Percentiles rank a stretch among this genome's conserved stretches.
phyloP scores from a whole-genome alignment of 2,329 filamentous ascomycete genomes.

The Neurospora sp. region DNA sequence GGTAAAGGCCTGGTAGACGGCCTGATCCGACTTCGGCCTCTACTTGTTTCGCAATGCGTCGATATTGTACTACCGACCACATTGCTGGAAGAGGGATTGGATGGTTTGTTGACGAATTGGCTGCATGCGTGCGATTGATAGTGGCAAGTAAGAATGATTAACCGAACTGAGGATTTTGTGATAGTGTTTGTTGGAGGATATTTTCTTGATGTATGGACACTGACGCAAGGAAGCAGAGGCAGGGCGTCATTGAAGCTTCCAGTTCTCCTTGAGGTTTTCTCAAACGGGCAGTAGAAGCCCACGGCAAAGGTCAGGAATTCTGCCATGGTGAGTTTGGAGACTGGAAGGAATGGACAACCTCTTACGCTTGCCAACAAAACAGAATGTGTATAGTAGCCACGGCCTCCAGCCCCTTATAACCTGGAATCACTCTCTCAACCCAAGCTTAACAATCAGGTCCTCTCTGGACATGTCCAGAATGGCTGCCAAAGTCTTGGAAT shows the following conservation, averaged over 20 bases:
- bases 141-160: not conserved
- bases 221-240: not conserved
- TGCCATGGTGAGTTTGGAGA: not conserved
- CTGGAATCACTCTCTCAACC: not conserved
- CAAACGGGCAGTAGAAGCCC: not conserved
- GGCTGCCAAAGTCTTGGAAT: conserved; percentile 10
- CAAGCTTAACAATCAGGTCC: conserved; percentile 15
- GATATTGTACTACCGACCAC: conserved; percentile 8
- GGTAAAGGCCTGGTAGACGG: conserved; percentile 1
- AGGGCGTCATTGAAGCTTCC: not conserved
- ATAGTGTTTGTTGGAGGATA: not conserved
- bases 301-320: not conserved
- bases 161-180: not conserved
- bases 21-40: conserved; percentile 2
- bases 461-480: conserved; percentile 15
- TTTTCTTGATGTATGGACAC: not conserved
- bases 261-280: not conserved
- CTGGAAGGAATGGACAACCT: not conserved
- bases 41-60: conserved; percentile 3
- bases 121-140: not conserved
- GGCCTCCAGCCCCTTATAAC: not conserved
- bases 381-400: not conserved
- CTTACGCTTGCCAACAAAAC: not conserved
- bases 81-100: not conserved
- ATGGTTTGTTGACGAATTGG: not conserved